These are phyloP conservation scores for Emydomyces testavorans DNA, from an alignment of 2,329 filamentous ascomycete genomes.

Conservation along the genomic window DNA sequence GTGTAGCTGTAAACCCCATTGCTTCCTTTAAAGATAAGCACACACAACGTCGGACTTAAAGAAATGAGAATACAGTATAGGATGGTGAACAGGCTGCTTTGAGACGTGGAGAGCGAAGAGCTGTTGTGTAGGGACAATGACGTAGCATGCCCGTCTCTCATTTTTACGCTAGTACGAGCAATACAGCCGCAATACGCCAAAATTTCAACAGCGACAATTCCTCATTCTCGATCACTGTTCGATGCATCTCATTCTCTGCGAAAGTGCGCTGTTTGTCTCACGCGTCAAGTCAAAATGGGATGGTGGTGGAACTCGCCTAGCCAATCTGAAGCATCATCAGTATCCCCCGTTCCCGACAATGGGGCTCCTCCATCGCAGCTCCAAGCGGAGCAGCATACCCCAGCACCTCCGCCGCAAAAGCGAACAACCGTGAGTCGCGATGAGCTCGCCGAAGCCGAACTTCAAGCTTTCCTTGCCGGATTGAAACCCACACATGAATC, in stretches of 20 bases:
- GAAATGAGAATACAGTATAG: not conserved
- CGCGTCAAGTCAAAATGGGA: constrained; percentile 33
- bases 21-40: not conserved
- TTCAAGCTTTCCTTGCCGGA: constrained; percentile 43
- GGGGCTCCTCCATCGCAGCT: not conserved
- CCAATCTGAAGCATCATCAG: constrained; percentile 19
- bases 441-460: constrained; percentile 44
- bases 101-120: not conserved
- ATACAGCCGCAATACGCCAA: constrained; percentile 5
- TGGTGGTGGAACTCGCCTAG: constrained; percentile 36
- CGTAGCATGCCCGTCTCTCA: not conserved
- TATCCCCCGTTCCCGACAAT: constrained; percentile 4
- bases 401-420: not conserved
- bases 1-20: constrained; percentile 1
- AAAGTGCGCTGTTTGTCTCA: not conserved
- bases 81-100: not conserved
- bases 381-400: not conserved
- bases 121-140: not conserved
- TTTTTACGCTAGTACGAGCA: constrained; percentile 3
- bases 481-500: constrained; percentile 28
- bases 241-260: not conserved
- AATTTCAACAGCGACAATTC: constrained; percentile 4
- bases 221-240: not conserved
- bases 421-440: constrained; percentile 23
- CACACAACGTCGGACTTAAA: too few species aligned